Evolutionary conservation across 192 early-diverging fungal species (phyloP), one percentile per base, ranked within the genome.

Genomic region (Piromyces sp.): DNA sequence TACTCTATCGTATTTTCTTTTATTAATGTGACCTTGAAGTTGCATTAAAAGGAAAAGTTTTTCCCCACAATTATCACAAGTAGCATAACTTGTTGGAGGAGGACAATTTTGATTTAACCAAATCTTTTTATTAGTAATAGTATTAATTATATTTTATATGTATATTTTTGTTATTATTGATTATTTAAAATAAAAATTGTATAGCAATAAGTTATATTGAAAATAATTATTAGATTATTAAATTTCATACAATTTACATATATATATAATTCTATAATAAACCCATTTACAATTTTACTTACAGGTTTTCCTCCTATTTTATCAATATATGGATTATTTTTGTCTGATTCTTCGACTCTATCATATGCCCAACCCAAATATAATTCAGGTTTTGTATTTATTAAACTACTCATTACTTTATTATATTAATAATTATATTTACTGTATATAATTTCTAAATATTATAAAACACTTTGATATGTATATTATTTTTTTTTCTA

Each of bases 31-130:
- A 22, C 89, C 94, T 84, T 93, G 92, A 22, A 90, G 86, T 85
- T 96, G 95, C 13, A 91, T 84, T 11, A 96, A 82, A 29, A 95
- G 84, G 42, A 89, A 87, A 89, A 96, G 92, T 0, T 84, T 85
- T 26, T 84, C 82, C 13, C 83, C 84, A 84, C 95, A 96, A 31
- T 85, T 84, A 5, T 84, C 86, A 82, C 95, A 95, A 5, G 22
- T 9, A 17, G 83, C 30, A 37, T 80, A 80, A 36, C 13, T 79
- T n/a, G 68, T 33, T 11, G 86, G 84, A 30, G 84, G 84, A 15
- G 81, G 79, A 6, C 68, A 78, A 38, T 58, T 33, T 17, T n/a
- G 30, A 78, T 81, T 31, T 17, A 83, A 83, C 82, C 83, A 82
- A 37, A 82, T 40, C 85, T 84, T 80, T 19, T 28, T 28, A 26